Evolutionary conservation across 139 green algal genomes (phyloP).

Genomic region (Chlorella sorokiniana): DNA sequence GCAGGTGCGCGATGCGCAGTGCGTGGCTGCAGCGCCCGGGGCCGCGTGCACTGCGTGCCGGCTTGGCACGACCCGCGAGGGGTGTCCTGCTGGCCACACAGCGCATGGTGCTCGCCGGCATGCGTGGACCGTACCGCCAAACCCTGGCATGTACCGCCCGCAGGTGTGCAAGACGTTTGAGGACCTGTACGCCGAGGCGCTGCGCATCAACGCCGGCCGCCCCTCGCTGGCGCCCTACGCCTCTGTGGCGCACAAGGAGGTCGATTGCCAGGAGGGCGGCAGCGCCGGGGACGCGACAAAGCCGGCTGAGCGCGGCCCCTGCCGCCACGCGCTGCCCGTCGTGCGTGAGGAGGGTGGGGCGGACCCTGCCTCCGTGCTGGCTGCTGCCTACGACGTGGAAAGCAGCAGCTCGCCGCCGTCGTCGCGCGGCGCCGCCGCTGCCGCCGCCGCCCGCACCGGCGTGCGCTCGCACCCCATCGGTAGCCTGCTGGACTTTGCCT

Average conservation of each 20-base stretch:
- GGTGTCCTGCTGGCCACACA: too few relatives aligned
- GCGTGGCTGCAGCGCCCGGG: not conserved
- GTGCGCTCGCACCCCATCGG: not conserved
- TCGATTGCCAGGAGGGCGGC: not conserved
- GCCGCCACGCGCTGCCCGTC: not conserved
- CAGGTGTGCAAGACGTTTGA: conserved; percentile 24
- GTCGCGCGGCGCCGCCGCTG: not conserved
- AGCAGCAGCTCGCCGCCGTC: not conserved
- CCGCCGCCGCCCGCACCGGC: not conserved
- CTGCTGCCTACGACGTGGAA: not conserved
- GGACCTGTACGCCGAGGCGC: conserved; percentile 30
- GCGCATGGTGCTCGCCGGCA: too few relatives aligned
- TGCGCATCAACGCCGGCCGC: conserved; percentile 10
- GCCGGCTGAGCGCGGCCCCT: too few relatives aligned
- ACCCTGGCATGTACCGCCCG: too few relatives aligned
- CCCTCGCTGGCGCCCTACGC: conserved; percentile 14
- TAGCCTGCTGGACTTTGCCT: conserved; percentile 1
- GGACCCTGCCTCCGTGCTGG: conserved; percentile 15
- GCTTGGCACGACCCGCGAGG: too few relatives aligned
- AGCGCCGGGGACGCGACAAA: not conserved
- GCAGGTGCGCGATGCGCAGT: not conserved
- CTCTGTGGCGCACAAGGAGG: conserved; percentile 2
- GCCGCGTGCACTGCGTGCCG: not conserved
- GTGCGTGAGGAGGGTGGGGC: not conserved
- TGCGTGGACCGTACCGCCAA: too few relatives aligned